Evolutionary conservation across 23 red algal species (phyloP).

Genomic region (Gracilaria vermiculophylla): DNA sequence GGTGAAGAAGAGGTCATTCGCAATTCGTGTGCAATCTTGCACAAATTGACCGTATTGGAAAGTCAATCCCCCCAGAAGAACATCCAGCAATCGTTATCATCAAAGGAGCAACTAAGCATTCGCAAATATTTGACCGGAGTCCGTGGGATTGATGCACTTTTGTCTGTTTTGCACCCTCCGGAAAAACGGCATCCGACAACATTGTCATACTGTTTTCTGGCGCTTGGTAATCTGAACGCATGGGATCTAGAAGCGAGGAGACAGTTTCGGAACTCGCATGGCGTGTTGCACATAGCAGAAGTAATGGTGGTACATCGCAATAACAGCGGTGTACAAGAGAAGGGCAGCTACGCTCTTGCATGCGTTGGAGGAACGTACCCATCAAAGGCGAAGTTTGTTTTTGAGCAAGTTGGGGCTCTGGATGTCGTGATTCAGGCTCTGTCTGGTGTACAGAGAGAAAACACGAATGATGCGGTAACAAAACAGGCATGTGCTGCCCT

Average conservation of each 20-base stretch:
- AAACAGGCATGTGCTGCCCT: conserved; percentile 76
- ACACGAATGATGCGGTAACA: conserved; percentile 56
- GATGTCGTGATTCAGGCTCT: conserved; percentile 64
- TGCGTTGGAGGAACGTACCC: conserved; percentile 65
- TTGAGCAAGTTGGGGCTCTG: conserved; percentile 45
- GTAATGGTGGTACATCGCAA: conserved; percentile 49
- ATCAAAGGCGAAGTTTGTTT: conserved; percentile 54
- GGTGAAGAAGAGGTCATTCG: conserved; percentile 56
- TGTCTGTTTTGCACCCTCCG: conserved; percentile 50
- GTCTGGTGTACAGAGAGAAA: conserved; percentile 9
- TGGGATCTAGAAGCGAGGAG: conserved; percentile 68
- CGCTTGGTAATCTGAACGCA: conserved; percentile 70
- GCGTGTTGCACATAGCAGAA: conserved; percentile 52
- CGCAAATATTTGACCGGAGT: conserved; percentile 49
- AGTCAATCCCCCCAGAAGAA: conserved; percentile 19
- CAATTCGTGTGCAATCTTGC: conserved; percentile 50
- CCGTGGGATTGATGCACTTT: conserved; percentile 39
- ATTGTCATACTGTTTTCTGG: conserved; percentile 56
- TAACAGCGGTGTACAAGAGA: conserved; percentile 69
- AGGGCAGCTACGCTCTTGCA: conserved; percentile 75
- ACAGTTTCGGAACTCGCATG: conserved; percentile 58
- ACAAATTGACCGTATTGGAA: conserved; percentile 50
- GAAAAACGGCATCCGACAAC: conserved; percentile 62
- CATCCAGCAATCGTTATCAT: conserved; percentile 11
- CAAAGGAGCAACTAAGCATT: conserved; percentile 59